Evolutionary conservation across 129 eudicot species (phyloP).

Genomic region (Arctium minus): DNA sequence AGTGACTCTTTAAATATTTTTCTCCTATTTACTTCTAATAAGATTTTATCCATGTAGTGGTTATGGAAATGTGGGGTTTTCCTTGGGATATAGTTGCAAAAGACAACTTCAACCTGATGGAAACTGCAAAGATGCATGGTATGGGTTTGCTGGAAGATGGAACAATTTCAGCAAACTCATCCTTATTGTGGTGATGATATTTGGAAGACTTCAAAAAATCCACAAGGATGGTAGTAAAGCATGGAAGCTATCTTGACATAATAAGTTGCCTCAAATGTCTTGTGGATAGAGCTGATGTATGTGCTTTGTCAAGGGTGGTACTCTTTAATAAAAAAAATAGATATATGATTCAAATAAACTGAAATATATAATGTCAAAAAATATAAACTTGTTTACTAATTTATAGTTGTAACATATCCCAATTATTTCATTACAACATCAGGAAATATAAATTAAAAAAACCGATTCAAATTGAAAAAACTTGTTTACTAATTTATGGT

Average conservation of each 20-base stretch:
- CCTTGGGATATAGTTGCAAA: slow-evolving; percentile 37
- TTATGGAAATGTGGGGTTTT: slow-evolving; percentile 36
- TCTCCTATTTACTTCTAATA: no score
- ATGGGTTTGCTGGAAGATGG: slow-evolving; percentile 42
- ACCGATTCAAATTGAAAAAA: no score
- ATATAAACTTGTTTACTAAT: no score
- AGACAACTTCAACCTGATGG: slow-evolving; percentile 8
- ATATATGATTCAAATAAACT: no score
- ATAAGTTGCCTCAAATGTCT: background rate
- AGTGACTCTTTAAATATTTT: background rate
- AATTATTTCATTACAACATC: no score
- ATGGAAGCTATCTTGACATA: background rate
- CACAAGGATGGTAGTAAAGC: slow-evolving; percentile 18
- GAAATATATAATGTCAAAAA: no score
- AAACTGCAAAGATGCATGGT: slow-evolving; percentile 21
- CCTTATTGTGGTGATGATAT: slow-evolving; percentile 36
- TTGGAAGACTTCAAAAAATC: slow-evolving; percentile 37
- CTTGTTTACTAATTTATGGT: no score
- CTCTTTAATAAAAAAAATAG: no score
- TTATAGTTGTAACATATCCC: no score
- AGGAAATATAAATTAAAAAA: no score
- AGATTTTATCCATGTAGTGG: slow-evolving; percentile 10
- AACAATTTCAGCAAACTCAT: slow-evolving; percentile 26
- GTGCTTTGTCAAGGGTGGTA: no score
- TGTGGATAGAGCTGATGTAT: background rate